Evolutionary conservation across 768 basidiomycete genomes (phyloP).

Genomic region (Mycena maculata): DNA sequence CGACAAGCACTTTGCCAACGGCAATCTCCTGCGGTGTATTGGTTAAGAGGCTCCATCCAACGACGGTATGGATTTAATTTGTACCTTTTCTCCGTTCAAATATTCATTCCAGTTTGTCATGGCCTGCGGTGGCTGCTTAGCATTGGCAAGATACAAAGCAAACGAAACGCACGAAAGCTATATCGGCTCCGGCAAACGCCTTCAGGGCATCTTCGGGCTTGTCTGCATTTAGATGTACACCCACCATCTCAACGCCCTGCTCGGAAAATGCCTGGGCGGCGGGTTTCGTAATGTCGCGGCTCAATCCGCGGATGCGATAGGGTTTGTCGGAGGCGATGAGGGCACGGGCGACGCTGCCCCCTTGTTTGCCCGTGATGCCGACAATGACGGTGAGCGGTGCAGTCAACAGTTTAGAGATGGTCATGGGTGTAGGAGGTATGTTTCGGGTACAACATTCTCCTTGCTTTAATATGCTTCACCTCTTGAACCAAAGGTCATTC

Average conservation of each 20-base stretch:
- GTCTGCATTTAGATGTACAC: not conserved
- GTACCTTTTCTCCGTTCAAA: not conserved
- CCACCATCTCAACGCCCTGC: constrained; percentile 11
- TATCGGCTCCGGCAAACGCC: not conserved
- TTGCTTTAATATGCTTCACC: no score
- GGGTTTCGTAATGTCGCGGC: not conserved
- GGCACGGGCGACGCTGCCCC: constrained; percentile 7
- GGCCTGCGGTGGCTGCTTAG: not conserved
- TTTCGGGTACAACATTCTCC: no score
- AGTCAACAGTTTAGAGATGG: not conserved
- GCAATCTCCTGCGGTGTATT: not conserved
- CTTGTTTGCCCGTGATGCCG: constrained; percentile 4
- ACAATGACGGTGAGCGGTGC: not conserved
- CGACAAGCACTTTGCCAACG: constrained; percentile 14
- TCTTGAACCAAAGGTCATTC: no score
- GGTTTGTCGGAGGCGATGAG: constrained; percentile 14
- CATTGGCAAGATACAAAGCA: not conserved
- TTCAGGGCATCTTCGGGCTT: not conserved
- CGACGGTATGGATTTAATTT: no score
- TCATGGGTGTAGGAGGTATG: no score
- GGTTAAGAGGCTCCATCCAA: no score
- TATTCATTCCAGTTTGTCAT: not conserved
- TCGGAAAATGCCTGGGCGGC: not conserved
- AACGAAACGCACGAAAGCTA: not conserved
- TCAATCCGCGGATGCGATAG: constrained; percentile 10